A percentile compares a stretch with the other conserved stretches of the same genome.
These are phyloP conservation scores for Tagetes erecta DNA, from an alignment of 129 eudicot species.

Conservation along the genomic window DNA sequence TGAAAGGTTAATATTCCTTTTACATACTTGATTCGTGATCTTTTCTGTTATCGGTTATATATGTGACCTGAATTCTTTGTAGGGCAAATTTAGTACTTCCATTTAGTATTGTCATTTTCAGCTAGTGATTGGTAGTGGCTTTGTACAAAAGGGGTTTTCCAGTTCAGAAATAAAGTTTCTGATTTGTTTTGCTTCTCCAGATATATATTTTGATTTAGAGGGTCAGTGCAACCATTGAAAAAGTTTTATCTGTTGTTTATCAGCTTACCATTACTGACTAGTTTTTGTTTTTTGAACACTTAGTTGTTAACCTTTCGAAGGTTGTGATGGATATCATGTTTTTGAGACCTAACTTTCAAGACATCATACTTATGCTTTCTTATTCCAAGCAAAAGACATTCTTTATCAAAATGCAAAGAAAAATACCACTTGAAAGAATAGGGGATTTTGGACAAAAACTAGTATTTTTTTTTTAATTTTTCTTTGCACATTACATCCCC, in stretches of 20 bases:
- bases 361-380: not conserved
- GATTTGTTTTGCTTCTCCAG: conserved; percentile 1
- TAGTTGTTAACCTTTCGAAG: not conserved
- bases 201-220: not conserved
- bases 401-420: conserved; percentile 9
- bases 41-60: not conserved
- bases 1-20: conserved; percentile 58
- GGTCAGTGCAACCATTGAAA: not conserved
- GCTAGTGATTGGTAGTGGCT: not conserved
- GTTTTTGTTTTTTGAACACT: not conserved
- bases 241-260: not conserved
- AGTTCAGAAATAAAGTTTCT: conserved; percentile 3
- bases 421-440: not conserved
- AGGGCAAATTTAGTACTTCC: not conserved
- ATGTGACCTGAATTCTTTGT: not conserved
- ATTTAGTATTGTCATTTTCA: not conserved
- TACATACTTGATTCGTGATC: not conserved
- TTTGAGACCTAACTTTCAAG: conserved; percentile 14
- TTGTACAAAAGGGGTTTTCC: conserved; percentile 2
- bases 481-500: not conserved
- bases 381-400: not conserved
- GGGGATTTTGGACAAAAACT: not conserved
- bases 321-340: not conserved
- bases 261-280: not conserved
- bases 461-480: not conserved